Evolutionary conservation across 140 eudicot species (phyloP), one percentile per base, ranked within the genome.

Genomic region (Ambrosia hybrid): DNA sequence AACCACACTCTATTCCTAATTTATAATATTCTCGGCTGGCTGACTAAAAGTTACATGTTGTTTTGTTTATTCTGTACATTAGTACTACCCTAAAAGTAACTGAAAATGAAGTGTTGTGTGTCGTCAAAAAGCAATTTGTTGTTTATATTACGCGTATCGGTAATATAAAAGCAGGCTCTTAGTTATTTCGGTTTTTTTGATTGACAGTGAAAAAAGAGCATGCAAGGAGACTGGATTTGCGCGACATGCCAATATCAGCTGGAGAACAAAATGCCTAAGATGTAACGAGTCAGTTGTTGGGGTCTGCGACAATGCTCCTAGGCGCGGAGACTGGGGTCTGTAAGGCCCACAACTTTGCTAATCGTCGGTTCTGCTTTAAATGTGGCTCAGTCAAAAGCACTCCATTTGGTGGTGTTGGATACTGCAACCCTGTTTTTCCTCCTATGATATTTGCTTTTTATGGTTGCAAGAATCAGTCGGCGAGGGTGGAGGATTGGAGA

Each of bases 211-310:
- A 45, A 83, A 33, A 88, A 81, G 93, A 84, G 74, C 78, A 81
- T 85, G 80, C 88, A 87, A 60, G 96, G 96, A 73, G 98, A 92
- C 70, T 92, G 98, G 98, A 89, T 79, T 77, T 92, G 98, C 81
- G 73, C 85, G 75, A 73, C 88, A 76, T 92, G 98, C 95, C 89
- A 83, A 76, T 92, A 87, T 84, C 80, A 84, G 83, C 67, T 78
- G 98, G 87, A 78, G 98, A 41, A 86, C 85, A 71, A 79, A 86
- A 4, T 92, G 98, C 87, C 88, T 83, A 49, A 72, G 92, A 6
- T 92, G 98, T 17, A 89, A 92, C 1, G 91, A 86, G 71, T 79
- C 90, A 8, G 68, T 51, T 34, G 21, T 14, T 81, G 64, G 12
- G 33, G 51, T 16, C 48, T 58, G 67, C 41, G 34, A 70, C 2